Percentiles rank a stretch among this genome's conserved stretches.
Conservation (phyloP, 1,284 basidiomycete genomes). For the Kalmanozyma brasiliensis region DNA sequence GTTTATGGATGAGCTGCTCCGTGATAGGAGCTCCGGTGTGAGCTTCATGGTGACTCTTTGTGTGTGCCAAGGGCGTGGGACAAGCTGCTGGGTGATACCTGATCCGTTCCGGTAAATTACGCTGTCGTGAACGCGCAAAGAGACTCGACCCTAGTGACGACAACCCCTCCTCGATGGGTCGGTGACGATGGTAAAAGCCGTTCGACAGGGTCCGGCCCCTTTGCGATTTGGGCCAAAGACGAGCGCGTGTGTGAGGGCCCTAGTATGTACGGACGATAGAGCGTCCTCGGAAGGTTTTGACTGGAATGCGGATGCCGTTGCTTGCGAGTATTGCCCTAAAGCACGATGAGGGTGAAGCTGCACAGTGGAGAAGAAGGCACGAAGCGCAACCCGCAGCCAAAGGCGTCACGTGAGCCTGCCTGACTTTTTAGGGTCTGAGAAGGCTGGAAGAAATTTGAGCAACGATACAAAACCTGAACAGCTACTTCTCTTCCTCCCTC, state of each 20-base stretch:
- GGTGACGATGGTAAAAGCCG: too few relatives aligned
- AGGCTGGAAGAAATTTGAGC: constrained; percentile 9
- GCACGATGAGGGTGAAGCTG: constrained; percentile 5
- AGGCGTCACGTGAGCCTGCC: constrained; percentile 35
- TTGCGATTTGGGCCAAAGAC: too few relatives aligned
- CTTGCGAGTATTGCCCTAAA: background rate
- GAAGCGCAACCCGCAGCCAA: constrained; percentile 2
- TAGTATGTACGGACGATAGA: too few relatives aligned
- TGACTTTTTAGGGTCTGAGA: background rate
- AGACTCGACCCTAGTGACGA: too few relatives aligned
- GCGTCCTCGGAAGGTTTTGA: too few relatives aligned
- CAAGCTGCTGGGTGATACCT: too few relatives aligned
- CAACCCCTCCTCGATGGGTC: too few relatives aligned
- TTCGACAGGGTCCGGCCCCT: too few relatives aligned
- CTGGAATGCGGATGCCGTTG: background rate
- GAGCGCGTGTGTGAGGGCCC: too few relatives aligned
- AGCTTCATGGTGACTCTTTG: constrained; percentile 77
- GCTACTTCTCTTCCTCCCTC: background rate
- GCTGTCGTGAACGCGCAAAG: too few relatives aligned
- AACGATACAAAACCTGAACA: background rate
- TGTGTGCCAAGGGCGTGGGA: background rate
- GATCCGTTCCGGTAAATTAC: too few relatives aligned
- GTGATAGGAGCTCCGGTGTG: constrained; percentile 86
- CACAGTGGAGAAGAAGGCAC: constrained; percentile 38
- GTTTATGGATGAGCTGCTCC: constrained; percentile 82